Percentiles rank a stretch among this genome's conserved stretches.
These are phyloP conservation scores for Phytophthora capsici DNA, from an alignment of 352 stramenopile genomes.

Conservation along the genomic window DNA sequence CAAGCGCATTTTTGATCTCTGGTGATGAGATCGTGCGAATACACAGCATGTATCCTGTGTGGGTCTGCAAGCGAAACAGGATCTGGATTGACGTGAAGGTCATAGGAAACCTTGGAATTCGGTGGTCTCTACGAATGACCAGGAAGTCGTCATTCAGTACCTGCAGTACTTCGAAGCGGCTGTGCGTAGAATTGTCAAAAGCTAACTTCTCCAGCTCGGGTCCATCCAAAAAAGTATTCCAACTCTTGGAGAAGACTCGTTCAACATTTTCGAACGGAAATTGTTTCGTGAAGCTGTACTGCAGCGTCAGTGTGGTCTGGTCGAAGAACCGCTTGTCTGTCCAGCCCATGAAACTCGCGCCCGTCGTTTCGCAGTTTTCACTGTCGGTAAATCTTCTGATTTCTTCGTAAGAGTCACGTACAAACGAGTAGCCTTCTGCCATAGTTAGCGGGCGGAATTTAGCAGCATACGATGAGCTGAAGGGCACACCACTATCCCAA, in stretches of 20 bases:
- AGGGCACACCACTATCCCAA: slow-evolving; percentile 34
- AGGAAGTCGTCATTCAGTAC: slow-evolving; percentile 55
- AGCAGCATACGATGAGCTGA: slow-evolving; percentile 42
- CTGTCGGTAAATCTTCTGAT: slow-evolving; percentile 40
- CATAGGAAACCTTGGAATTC: slow-evolving; percentile 42
- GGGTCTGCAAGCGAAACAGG: slow-evolving; percentile 62
- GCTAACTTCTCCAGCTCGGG: slow-evolving; percentile 40
- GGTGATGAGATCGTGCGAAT: slow-evolving; percentile 57
- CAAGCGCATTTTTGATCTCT: slow-evolving; percentile 47
- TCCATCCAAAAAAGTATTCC: slow-evolving; percentile 42
- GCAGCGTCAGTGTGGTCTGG: slow-evolving; percentile 19
- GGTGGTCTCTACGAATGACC: slow-evolving; percentile 56
- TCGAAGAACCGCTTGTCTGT: slow-evolving; percentile 51
- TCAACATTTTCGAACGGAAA: slow-evolving; percentile 38
- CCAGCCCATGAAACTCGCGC: slow-evolving; percentile 50
- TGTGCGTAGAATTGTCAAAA: slow-evolving; percentile 45
- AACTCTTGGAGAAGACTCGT: slow-evolving; percentile 39
- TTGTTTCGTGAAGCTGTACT: slow-evolving; percentile 46
- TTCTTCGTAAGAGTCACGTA: slow-evolving; percentile 55
- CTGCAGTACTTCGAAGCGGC: slow-evolving; percentile 54
- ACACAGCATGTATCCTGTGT: slow-evolving; percentile 53
- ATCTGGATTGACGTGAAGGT: slow-evolving; percentile 59
- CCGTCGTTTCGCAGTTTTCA: slow-evolving; percentile 30
- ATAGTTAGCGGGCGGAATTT: slow-evolving; percentile 26
- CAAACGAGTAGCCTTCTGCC: slow-evolving; percentile 41